A percentile compares a stretch with the other conserved stretches of the same genome.
phyloP scores from a whole-genome alignment of 169 alveolate genomes.

The Plasmodium sp. region DNA sequence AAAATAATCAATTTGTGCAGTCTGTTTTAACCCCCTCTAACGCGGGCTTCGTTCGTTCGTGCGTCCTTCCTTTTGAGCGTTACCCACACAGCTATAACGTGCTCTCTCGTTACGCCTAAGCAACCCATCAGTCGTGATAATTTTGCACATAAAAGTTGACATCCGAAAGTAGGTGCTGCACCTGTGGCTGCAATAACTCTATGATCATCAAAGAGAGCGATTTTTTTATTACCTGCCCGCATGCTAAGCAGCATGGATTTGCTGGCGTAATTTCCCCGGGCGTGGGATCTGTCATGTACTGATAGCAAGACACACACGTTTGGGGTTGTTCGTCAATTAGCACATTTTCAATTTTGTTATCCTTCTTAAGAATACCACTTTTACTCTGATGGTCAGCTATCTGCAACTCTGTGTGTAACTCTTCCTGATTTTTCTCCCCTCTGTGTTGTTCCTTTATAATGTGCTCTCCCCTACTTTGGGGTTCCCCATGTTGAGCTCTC shows the following conservation, averaged over 20 bases:
- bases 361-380: not conserved
- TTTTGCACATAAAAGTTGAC: slow-evolving; percentile 59
- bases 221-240: slow-evolving; percentile 64
- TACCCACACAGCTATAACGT: not conserved
- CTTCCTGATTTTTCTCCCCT: not conserved
- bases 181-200: slow-evolving; percentile 64
- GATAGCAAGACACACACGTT: slow-evolving; percentile 63
- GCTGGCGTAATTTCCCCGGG: not conserved
- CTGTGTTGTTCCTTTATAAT: not conserved
- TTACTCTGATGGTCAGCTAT: not conserved
- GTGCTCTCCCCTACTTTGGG: not conserved
- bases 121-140: slow-evolving; percentile 37
- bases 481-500: not conserved
- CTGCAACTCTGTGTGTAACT: not conserved
- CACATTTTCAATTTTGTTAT: slow-evolving; percentile 3
- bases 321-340: slow-evolving; percentile 7
- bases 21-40: not conserved
- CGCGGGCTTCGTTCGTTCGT: not conserved
- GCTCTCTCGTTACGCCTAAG: not conserved
- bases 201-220: slow-evolving; percentile 57
- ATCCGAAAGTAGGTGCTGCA: slow-evolving; percentile 62
- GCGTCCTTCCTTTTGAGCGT: not conserved
- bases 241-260: slow-evolving; percentile 32
- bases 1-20: too few species aligned
- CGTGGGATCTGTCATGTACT: slow-evolving; percentile 31